Evolutionary conservation across 345 rosid genomes (phyloP).

Genomic region (Schrenkiella parvula): DNA sequence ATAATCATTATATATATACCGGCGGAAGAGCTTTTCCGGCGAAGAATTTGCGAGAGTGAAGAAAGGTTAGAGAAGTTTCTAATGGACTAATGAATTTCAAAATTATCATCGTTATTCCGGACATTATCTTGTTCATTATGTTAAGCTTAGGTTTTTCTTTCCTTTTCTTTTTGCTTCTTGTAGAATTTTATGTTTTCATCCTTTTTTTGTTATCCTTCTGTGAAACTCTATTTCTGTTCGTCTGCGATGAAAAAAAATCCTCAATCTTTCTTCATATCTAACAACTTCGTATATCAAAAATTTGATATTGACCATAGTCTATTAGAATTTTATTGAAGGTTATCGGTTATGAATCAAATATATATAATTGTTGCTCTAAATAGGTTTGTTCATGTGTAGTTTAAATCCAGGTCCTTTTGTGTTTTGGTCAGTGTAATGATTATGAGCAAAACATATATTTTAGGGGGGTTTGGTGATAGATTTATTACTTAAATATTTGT

Average conservation of each 20-base stretch:
- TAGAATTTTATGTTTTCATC: constrained; percentile 29
- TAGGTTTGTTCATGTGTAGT: background rate
- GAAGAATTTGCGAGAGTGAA: constrained; percentile 24
- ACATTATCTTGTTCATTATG: constrained; percentile 26
- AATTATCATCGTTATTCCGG: constrained; percentile 20
- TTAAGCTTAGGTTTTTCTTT: constrained; percentile 20
- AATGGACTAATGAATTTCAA: constrained; percentile 30
- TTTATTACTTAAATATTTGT: constrained; percentile 5
- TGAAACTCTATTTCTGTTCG: constrained; percentile 33
- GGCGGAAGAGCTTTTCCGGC: constrained; percentile 24
- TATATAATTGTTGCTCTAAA: background rate
- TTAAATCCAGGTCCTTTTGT: constrained; percentile 17
- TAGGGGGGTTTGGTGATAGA: background rate
- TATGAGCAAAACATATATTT: constrained; percentile 4
- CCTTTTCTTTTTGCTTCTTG: background rate
- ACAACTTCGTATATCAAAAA: background rate
- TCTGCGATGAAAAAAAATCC: constrained; percentile 15
- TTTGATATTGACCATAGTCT: background rate
- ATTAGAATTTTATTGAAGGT: background rate
- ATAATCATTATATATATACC: constrained; percentile 16
- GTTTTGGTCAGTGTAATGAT: constrained; percentile 27
- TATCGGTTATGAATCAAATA: background rate
- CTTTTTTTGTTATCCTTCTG: constrained; percentile 7
- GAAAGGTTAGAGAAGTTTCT: constrained; percentile 32
- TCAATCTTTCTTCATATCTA: constrained; percentile 29